Evolutionary conservation across 192 early-diverging fungal genomes (phyloP).

Genomic region (Chytriomyces confervae): DNA sequence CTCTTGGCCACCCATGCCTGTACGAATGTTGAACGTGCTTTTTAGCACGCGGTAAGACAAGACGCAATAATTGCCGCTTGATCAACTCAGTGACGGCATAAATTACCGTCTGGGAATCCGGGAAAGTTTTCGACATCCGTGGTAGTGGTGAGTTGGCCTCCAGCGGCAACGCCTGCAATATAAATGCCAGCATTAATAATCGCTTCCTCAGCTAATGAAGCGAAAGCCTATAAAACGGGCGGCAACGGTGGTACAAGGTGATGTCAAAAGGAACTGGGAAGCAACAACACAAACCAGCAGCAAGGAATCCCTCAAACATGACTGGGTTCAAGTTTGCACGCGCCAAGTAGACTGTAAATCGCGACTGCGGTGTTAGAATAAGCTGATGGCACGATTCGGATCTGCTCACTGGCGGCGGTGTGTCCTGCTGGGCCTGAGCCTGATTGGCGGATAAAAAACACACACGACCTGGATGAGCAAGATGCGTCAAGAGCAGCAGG

Average conservation of each 20-base stretch:
- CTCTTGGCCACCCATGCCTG: conserved; percentile 84
- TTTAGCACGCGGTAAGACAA: background rate
- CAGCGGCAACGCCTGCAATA: conserved; percentile 62
- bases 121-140: conserved; percentile 88
- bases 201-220: background rate
- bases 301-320: conserved; percentile 55
- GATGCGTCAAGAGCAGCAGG: background rate
- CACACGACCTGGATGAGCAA: background rate
- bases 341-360: conserved; percentile 49
- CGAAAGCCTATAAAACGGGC: background rate
- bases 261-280: too few relatives aligned
- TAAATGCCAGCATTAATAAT: background rate
- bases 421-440: conserved; percentile 88
- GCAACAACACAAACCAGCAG: conserved; percentile 23
- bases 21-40: background rate
- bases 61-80: background rate
- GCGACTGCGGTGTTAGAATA: background rate
- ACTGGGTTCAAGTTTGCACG: conserved; percentile 88
- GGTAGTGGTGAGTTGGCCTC: conserved; percentile 91
- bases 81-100: too few relatives aligned
- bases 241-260: background rate
- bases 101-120: conserved; percentile 77
- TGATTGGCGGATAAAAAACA: background rate
- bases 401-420: conserved; percentile 93
- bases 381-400: background rate